phyloP scores from a whole-genome alignment of 495 filamentous ascomycete genomes.

The Penicillium turbatum region DNA sequence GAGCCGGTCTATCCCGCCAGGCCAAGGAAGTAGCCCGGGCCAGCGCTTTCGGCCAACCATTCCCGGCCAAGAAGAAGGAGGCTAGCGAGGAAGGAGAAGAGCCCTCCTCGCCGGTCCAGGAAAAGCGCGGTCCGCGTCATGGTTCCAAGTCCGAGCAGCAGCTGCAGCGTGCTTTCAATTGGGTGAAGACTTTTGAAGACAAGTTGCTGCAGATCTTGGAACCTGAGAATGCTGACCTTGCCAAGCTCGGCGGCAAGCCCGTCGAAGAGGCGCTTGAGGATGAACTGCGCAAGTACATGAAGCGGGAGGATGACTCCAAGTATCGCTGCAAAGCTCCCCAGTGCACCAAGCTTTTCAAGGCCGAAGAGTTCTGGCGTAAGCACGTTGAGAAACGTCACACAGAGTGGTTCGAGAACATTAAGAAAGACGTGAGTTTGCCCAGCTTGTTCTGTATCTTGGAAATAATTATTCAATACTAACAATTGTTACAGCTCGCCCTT shows the following conservation, averaged over 20 bases:
- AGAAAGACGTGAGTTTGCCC: conserved; percentile 65
- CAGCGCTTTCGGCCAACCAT: conserved; percentile 72
- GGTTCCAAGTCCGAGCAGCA: conserved; percentile 79
- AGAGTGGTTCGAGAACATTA: conserved; percentile 79
- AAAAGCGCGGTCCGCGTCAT: conserved; percentile 62
- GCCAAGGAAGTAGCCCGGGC: conserved; percentile 83
- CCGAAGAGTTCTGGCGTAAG: conserved; percentile 93
- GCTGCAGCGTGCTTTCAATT: conserved; percentile 91
- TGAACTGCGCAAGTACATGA: conserved; percentile 80
- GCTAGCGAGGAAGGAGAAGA: conserved; percentile 61
- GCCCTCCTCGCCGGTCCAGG: conserved; percentile 54
- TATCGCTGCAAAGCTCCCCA: conserved; percentile 95
- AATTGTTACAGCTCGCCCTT: conserved; percentile 60
- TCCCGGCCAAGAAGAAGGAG: conserved; percentile 74
- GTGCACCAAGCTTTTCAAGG: conserved; percentile 96
- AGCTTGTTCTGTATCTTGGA: background rate
- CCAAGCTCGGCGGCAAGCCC: conserved; percentile 84
- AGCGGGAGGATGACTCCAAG: conserved; percentile 95
- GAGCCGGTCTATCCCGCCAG: conserved; percentile 71
- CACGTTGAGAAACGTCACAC: conserved; percentile 93
- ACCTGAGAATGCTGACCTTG: conserved; percentile 77
- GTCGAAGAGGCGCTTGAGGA: conserved; percentile 81
- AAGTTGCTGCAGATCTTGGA: conserved; percentile 90
- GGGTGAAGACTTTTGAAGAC: conserved; percentile 99
- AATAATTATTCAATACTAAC: conserved; percentile 12